Evolutionary conservation across 225 moss, liverwort and hornwort species (phyloP).

Genomic region (Takakia lepidozioides): DNA sequence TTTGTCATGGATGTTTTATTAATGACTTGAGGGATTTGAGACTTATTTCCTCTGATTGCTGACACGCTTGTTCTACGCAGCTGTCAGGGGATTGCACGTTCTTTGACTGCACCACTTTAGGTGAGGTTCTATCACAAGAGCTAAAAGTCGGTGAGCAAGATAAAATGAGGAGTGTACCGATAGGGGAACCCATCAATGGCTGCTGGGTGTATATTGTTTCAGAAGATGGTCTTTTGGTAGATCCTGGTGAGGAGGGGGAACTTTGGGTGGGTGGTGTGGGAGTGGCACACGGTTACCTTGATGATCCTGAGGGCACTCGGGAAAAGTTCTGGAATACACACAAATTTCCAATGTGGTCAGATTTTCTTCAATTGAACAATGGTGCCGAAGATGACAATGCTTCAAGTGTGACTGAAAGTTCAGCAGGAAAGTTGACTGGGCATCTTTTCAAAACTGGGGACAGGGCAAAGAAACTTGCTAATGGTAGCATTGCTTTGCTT

Average conservation of each 20-base stretch:
- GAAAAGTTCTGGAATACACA: constrained; percentile 14
- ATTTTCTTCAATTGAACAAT: no score
- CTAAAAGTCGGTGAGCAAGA: constrained; percentile 4
- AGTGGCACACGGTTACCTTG: constrained; percentile 31
- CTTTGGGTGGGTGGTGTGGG: constrained; percentile 44
- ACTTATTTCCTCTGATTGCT: no score
- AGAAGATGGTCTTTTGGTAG: constrained; percentile 15
- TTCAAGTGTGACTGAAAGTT: neutral
- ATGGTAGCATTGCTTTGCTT: constrained; percentile 25
- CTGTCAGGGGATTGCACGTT: constrained; percentile 33
- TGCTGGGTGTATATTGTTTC: constrained; percentile 14
- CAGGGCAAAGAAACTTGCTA: constrained; percentile 15
- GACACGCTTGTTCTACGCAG: no score
- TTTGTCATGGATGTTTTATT: no score
- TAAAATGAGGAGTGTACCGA: constrained; percentile 16
- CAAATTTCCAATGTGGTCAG: neutral
- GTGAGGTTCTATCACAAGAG: constrained; percentile 10
- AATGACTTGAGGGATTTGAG: no score
- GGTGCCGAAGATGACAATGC: constrained; percentile 1
- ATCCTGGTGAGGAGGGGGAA: constrained; percentile 33
- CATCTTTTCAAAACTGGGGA: constrained; percentile 35
- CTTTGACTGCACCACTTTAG: constrained; percentile 23
- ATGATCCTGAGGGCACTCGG: constrained; percentile 16
- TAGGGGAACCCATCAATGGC: constrained; percentile 24
- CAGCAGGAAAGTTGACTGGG: no score